These are phyloP conservation scores for Tricholomella constricta DNA, from an alignment of 768 basidiomycete genomes.

Conservation along the genomic window DNA sequence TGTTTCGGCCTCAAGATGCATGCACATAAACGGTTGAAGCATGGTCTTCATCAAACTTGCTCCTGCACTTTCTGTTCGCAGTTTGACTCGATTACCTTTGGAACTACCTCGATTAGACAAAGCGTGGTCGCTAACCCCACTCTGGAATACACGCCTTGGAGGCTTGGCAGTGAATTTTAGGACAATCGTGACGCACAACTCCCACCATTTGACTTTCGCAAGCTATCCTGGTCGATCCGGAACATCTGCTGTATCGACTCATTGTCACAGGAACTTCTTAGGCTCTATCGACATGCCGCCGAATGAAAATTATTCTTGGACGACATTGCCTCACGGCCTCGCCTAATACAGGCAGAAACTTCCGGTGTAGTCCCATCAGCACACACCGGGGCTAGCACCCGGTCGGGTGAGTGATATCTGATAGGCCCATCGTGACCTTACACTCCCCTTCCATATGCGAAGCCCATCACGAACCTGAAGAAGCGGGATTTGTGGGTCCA, in stretches of 20 bases:
- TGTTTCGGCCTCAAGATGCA: too few relatives aligned
- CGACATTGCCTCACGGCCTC: not conserved
- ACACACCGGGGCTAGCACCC: not conserved
- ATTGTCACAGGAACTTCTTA: too few relatives aligned
- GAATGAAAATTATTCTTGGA: not conserved
- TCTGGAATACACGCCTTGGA: not conserved
- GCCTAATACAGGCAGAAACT: not conserved
- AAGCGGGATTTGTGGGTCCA: constrained; percentile 2
- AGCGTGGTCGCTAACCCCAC: not conserved
- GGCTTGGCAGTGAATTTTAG: too few relatives aligned
- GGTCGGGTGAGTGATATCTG: constrained; percentile 4
- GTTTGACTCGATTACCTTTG: not conserved
- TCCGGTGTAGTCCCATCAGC: not conserved
- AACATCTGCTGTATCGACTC: too few relatives aligned
- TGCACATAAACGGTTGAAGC: too few relatives aligned
- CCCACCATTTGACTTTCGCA: too few relatives aligned
- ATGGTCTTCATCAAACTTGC: too few relatives aligned
- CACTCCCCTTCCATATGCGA: not conserved
- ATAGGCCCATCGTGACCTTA: not conserved
- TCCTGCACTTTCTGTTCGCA: not conserved
- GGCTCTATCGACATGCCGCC: not conserved
- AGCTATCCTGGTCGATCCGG: too few relatives aligned
- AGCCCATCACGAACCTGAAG: not conserved
- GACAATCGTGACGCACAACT: too few relatives aligned
- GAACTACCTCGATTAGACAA: not conserved